Evolutionary conservation across 75 land plant genomes (phyloP), one percentile per base, ranked within the genome.

Genomic region (Picea glauca): DNA sequence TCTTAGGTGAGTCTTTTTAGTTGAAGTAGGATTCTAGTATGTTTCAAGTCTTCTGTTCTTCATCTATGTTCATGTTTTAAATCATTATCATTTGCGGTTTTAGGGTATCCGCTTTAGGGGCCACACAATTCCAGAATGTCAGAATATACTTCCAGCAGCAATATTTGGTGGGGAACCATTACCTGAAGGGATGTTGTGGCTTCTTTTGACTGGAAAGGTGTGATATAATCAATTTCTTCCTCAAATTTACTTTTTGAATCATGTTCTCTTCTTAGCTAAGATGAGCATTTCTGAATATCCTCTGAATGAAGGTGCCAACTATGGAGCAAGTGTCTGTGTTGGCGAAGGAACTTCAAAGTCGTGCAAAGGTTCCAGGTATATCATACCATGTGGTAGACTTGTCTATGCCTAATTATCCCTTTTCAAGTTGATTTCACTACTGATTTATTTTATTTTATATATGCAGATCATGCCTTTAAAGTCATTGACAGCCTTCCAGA

Each of bases 101-200:
- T 79, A 96, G 99, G 99, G 99, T 23, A 96, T 96, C 66, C 91
- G 99, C 15, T 96, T 96, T 79, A 78, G 99, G 64, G 95, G 95
- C 7, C 58, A 94, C 58, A 89, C 98, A 2, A 96, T 94, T 80
- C 99, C 99, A 79, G 99, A 96, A 74, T 94, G 99, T 43, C 99
- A 96, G 74, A 90, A 94, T 64, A 75, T 89, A 60, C 83, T 96
- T 60, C 99, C 99, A 20, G 84, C 91, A 78, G 93, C 93, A 35
- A 74, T 76, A 58, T 81, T 83, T 70, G 95, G 89, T 2, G 99
- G 99, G 57, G 99, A 94, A 65, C 99, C 99, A 75, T 80, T 96
- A 81, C 99, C 99, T 60, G 99, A 96, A 77, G 98, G 99, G 40
- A 88, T 96, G 58, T 85, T 96, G 5, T 96, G 99, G 99, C 91